phyloP scores from a whole-genome alignment of 257 asterid species.

The Nicotiana undulata region DNA sequence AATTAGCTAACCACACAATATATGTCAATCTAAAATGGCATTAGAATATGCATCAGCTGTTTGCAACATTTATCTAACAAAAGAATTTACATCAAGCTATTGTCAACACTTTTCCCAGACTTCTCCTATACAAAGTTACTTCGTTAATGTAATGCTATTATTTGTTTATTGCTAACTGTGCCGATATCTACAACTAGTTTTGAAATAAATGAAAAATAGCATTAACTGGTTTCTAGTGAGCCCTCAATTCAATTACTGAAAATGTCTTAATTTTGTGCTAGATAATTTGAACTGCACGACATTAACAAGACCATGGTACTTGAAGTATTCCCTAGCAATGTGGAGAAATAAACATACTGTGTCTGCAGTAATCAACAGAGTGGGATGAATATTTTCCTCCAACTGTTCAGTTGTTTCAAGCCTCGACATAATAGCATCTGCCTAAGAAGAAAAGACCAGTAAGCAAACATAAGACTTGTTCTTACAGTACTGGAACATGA shows the following conservation, averaged over 20 bases:
- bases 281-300: not conserved
- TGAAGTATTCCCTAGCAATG: not conserved
- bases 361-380: constrained; percentile 79
- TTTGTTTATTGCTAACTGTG: not conserved
- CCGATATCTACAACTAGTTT: not conserved
- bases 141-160: not conserved
- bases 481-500: not conserved
- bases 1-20: not conserved
- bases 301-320: not conserved
- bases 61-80: not conserved
- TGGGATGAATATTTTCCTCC: constrained; percentile 33
- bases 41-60: not conserved
- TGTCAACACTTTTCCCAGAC: not conserved
- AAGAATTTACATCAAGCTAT: not conserved
- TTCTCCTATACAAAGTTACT: not conserved
- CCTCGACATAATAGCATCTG: constrained; percentile 62
- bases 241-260: not conserved
- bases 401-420: constrained; percentile 28
- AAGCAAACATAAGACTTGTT: not conserved
- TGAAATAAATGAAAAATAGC: not conserved
- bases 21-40: not conserved
- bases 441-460: constrained; percentile 32
- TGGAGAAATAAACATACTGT: constrained; percentile 44
- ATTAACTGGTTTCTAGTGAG: not conserved
- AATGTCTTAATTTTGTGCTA: not conserved